phyloP scores from a whole-genome alignment of 1,284 basidiomycete genomes.

The Coniferiporia weirii region DNA sequence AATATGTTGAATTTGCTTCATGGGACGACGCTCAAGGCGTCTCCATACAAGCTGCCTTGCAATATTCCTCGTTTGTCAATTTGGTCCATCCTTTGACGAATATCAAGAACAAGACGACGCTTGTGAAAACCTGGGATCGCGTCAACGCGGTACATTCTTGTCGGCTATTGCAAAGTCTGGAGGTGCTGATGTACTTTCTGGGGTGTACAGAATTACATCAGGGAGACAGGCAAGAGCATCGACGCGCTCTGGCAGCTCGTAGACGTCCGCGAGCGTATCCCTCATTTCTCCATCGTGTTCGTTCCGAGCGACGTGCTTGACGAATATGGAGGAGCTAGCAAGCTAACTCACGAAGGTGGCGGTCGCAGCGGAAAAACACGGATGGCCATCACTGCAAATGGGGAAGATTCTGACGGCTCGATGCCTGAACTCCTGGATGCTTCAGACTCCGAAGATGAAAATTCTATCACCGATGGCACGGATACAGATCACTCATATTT shows the following conservation, averaged over 20 bases:
- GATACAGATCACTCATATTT: conserved; percentile 26
- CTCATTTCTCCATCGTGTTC: conserved; percentile 57
- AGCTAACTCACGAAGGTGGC: conserved; percentile 9
- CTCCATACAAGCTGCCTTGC: conserved; percentile 51
- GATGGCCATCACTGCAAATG: conserved; percentile 43
- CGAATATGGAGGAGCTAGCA: conserved; percentile 22
- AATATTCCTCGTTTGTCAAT: conserved; percentile 46
- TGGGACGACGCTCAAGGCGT: conserved; percentile 64
- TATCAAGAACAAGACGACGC: conserved; percentile 41
- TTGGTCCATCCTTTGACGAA: conserved; percentile 54
- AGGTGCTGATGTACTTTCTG: not conserved
- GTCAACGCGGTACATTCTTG: conserved; percentile 48
- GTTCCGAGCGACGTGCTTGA: conserved; percentile 31
- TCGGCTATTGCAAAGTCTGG: not conserved
- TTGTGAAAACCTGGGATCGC: conserved; percentile 59
- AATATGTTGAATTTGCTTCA: conserved; percentile 37
- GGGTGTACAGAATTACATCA: conserved; percentile 50
- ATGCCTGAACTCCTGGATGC: conserved; percentile 62
- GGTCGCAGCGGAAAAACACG: conserved; percentile 31
- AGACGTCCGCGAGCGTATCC: conserved; percentile 36
- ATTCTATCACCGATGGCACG: conserved; percentile 28
- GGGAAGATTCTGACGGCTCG: conserved; percentile 39
- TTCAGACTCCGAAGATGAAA: conserved; percentile 48
- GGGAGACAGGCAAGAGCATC: conserved; percentile 44
- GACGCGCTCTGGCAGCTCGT: conserved; percentile 60